Base-by-base conservation (phyloP, 768 basidiomycete genomes). In the Suillus luteus region DNA sequence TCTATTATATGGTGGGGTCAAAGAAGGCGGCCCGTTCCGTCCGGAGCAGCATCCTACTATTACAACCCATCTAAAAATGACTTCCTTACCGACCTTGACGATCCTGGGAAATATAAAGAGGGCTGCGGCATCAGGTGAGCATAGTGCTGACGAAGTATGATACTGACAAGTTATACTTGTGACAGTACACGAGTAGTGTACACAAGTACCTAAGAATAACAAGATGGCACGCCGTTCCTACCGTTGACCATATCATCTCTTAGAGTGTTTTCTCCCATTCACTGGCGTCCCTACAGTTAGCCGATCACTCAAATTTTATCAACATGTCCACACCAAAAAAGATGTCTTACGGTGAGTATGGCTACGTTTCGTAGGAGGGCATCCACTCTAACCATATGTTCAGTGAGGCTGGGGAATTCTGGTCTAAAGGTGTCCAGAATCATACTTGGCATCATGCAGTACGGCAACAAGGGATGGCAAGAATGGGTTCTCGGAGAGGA, bases 401-500 rank as follows among this genome's bases (percentile, higher is more conserved):
- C 62, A 81, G 80, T 75, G 14, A 77, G 79, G 49, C 75, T 81
- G 19, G 84, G 84, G 22, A 77, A 77, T 41, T 81, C 80, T 0
- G 85, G 84, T 11, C 67, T 81, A 31, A 80, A 85, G 71, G 79
- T 86, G 10, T 85, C 84, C 17, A 79, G 72, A 68, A 73, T 83
- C 61, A 82, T 84, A 55, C 75, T 86, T 2, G 84, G 84, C 1
- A 79, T 78, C 52, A 82, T 81, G 81, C 74, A 76, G 48, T 84
- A 81, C 54, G 81, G 75, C 24, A 58, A 69, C 37, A 75, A 80
- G 15, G 78, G 82, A 11, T 88, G 86, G 83, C 80, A 84, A 66
- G 69, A 72, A 3, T 86, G 85, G 86, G 78, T 86, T 9, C 65
- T 83, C 31, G 79, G 77, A 3, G 82, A 85, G 63, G 81, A 82